Evolutionary conservation across 2,329 filamentous ascomycete genomes (phyloP), one percentile per base, ranked within the genome.

Genomic region (Pleurostoma richardsiae): DNA sequence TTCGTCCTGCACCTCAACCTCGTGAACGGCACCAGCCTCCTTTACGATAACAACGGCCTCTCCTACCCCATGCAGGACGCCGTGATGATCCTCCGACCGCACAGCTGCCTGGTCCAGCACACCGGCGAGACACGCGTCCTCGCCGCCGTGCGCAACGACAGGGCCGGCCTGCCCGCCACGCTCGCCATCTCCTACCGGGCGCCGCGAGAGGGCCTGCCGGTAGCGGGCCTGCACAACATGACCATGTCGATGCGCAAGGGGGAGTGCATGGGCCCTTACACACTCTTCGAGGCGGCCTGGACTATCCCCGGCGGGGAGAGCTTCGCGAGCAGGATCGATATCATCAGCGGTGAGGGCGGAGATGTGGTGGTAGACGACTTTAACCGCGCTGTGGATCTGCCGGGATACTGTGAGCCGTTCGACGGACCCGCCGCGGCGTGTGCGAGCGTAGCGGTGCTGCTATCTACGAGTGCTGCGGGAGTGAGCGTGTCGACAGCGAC

Each of bases 11-110:
- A 76, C 4, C 57, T 67, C 45, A 63, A 62, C 8, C 33, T 36
- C n/a, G n/a, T n/a, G 4, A 66, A 69, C 47, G 76, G 76, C 6
- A 61, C 65, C 10, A 67, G 58, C 10, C 59, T 68, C 42, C 56
- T 57, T 3, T 71, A 71, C 51, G 69, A 79, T 54, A 82, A 82
- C 55, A 80, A 80, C 52, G 77, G 76, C 7, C 63, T 67, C 26
- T 66, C 64, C 4, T 82, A 78, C 47, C 69, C 69, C 2, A 54
- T 82, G 3, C 70, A 76, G 49, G 77, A 81, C 56, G 70, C 60
- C 6, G 59, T 81, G 30, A 62, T 82, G 29, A 65, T 78, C 43
- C 77, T 80, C 56, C 60, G 58, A 5, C 70, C 72, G 2, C 76
- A 80, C 52, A 80, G 74, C 60, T 82, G 77, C 52, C 56, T 79